Conservation (phyloP, 176 grass and related monocot species). For the Ampelocalamus luodianensis region DNA sequence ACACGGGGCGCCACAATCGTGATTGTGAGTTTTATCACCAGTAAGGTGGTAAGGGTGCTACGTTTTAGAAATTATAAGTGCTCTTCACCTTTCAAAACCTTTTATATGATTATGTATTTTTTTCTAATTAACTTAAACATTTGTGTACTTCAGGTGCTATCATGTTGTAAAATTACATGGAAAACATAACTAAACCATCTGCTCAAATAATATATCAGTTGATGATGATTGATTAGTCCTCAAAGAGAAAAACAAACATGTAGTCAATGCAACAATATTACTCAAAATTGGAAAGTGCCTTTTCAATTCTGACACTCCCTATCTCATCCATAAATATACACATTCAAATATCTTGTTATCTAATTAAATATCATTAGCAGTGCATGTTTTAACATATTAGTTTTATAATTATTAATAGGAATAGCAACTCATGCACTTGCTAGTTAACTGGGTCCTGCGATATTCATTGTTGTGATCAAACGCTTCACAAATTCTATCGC, state of each 20-base stretch:
- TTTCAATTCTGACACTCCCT: conserved; percentile 15
- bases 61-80: conserved; percentile 21
- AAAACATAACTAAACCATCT: neutral
- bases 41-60: conserved; percentile 56
- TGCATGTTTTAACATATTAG: conserved; percentile 24
- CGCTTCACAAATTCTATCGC: neutral
- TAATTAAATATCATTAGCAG: neutral
- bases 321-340: conserved; percentile 24
- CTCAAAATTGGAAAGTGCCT: conserved; percentile 17
- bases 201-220: neutral
- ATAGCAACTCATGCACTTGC: conserved; percentile 11
- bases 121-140: conserved; percentile 1
- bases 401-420: conserved; percentile 5
- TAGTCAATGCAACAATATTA: neutral
- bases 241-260: conserved; percentile 22
- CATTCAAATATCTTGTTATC: neutral
- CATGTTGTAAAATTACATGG: conserved; percentile 15
- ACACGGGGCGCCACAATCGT: too few species aligned
- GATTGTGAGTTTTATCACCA: conserved; percentile 55
- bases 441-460: conserved; percentile 27
- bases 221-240: neutral
- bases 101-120: conserved; percentile 19
- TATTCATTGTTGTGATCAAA: conserved; percentile 16
- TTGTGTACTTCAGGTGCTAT: neutral
- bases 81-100: conserved; percentile 19